phyloP scores from a whole-genome alignment of 805 yeast species.

The Candida patagonica region DNA sequence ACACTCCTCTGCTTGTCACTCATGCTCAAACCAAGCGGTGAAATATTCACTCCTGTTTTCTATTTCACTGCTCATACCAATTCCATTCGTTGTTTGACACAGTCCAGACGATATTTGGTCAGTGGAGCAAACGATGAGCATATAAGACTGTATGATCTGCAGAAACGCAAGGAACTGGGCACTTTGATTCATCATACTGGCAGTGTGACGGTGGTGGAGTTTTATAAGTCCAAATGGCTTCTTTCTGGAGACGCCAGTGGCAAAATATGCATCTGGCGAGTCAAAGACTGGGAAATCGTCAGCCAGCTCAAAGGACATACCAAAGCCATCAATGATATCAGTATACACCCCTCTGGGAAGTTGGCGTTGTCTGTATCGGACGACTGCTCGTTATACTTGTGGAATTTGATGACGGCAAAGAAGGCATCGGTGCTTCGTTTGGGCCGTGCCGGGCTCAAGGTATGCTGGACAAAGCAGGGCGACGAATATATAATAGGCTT shows the following conservation, averaged over 20 bases:
- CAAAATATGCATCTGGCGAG: constrained; percentile 82
- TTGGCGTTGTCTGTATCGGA: constrained; percentile 84
- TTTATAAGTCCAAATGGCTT: constrained; percentile 62
- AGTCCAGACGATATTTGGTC: constrained; percentile 75
- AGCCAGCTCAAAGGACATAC: constrained; percentile 85
- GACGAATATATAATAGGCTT: constrained; percentile 68
- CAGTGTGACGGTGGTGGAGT: constrained; percentile 66
- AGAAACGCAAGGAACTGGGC: constrained; percentile 88
- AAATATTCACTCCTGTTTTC: constrained; percentile 81
- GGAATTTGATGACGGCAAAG: constrained; percentile 96
- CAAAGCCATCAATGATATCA: constrained; percentile 73
- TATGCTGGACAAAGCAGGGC: constrained; percentile 57
- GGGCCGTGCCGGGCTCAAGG: constrained; percentile 20
- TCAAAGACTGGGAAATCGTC: constrained; percentile 92
- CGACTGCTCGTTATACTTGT: constrained; percentile 74
- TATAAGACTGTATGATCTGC: constrained; percentile 87
- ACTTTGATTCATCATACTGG: constrained; percentile 85
- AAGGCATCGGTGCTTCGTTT: constrained; percentile 76
- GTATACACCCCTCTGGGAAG: constrained; percentile 84
- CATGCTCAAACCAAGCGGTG: constrained; percentile 35
- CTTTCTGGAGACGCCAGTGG: constrained; percentile 89
- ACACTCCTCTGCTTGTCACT: constrained; percentile 76
- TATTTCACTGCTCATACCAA: constrained; percentile 92
- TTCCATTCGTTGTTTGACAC: constrained; percentile 77
- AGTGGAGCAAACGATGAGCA: constrained; percentile 96